Conservation (phyloP, 2,329 filamentous ascomycete genomes). For the Hypocreales sp. region DNA sequence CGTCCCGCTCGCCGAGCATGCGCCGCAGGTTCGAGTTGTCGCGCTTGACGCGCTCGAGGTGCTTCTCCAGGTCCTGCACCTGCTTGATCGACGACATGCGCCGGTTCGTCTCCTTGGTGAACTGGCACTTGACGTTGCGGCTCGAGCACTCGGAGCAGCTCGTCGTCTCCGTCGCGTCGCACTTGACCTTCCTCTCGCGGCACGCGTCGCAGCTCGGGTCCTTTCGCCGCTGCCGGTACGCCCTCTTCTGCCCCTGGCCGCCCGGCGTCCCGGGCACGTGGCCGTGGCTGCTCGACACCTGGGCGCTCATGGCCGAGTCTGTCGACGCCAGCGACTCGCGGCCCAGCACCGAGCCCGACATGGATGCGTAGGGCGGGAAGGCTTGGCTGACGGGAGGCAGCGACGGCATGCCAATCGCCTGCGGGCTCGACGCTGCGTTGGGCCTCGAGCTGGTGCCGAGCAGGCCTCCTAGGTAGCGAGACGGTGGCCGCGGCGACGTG, state of each 20-base stretch:
- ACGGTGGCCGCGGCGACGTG: constrained; percentile 39
- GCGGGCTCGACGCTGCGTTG: constrained; percentile 31
- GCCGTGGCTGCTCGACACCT: constrained; percentile 21
- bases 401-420: constrained; percentile 36
- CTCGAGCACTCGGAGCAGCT: constrained; percentile 97
- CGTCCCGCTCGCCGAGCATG: constrained; percentile 37
- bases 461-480: constrained; percentile 34
- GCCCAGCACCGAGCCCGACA: constrained; percentile 33
- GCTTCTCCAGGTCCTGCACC: constrained; percentile 90
- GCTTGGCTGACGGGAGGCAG: constrained; percentile 30
- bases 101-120: constrained; percentile 96
- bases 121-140: constrained; percentile 92
- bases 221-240: constrained; percentile 87
- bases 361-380: constrained; percentile 38
- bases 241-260: constrained; percentile 66
- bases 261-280: constrained; percentile 25
- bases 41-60: constrained; percentile 64
- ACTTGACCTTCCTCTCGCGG: constrained; percentile 72
- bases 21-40: constrained; percentile 64
- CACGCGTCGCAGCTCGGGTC: constrained; percentile 97
- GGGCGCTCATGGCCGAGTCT: constrained; percentile 40
- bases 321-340: constrained; percentile 44
- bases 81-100: constrained; percentile 99
- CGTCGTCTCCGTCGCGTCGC: constrained; percentile 89
- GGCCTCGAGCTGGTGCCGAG: constrained; percentile 36